Evolutionary conservation across 108 stramenopile genomes (phyloP).

Genomic region (Conticribra guillardii): DNA sequence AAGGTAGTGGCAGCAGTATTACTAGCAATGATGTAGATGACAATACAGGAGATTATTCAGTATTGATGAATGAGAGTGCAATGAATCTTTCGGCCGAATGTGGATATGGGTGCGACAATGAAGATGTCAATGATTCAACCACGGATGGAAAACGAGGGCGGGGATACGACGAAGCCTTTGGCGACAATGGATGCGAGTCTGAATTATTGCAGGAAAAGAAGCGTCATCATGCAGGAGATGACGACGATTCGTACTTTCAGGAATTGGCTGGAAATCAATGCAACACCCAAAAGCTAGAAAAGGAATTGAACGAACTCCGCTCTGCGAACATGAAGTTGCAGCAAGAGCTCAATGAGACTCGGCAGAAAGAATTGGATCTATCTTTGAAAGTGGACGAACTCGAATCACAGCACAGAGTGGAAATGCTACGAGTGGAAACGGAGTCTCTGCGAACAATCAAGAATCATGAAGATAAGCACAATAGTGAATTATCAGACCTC

Average conservation of each 20-base stretch:
- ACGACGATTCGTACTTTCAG: conserved; percentile 7
- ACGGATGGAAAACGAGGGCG: conserved; percentile 15
- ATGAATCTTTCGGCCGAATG: conserved; percentile 11
- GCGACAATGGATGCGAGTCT: neutral
- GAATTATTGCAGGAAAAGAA: conserved; percentile 7
- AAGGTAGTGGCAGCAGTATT: conserved; percentile 15
- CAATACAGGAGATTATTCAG: conserved; percentile 32
- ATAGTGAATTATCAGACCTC: conserved; percentile 41
- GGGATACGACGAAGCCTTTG: conserved; percentile 21
- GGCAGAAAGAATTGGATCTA: conserved; percentile 60
- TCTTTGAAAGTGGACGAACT: conserved; percentile 52
- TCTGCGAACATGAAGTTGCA: conserved; percentile 38
- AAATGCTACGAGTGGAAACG: conserved; percentile 77
- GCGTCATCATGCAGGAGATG: conserved; percentile 11
- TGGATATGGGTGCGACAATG: conserved; percentile 13
- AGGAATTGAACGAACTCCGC: conserved; percentile 9
- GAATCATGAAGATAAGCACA: conserved; percentile 43
- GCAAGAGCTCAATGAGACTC: conserved; percentile 42
- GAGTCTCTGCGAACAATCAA: conserved; percentile 37
- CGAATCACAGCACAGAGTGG: conserved; percentile 56
- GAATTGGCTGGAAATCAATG: neutral
- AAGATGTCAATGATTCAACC: conserved; percentile 5
- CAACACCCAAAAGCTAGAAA: conserved; percentile 5
- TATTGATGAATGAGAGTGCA: conserved; percentile 26
- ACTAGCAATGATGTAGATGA: conserved; percentile 24